phyloP scores from a whole-genome alignment of 2,329 filamentous ascomycete species.

The Nothophoma quercina region DNA sequence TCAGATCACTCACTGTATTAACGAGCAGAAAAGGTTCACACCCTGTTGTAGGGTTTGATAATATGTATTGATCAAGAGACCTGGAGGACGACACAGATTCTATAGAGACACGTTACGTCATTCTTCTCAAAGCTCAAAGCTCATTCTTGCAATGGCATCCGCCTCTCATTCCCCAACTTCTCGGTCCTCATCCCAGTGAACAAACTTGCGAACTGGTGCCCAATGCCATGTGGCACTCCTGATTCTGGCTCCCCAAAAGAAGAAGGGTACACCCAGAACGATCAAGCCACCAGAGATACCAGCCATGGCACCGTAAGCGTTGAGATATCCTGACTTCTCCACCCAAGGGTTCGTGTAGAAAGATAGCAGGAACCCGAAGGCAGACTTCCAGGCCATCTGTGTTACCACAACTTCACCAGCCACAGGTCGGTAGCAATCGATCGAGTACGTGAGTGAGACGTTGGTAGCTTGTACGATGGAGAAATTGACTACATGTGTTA shows the following conservation, averaged over 20 bases:
- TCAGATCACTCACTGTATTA: neutral
- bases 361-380: conserved; percentile 65
- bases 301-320: conserved; percentile 65
- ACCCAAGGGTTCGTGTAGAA: conserved; percentile 70
- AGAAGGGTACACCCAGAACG: conserved; percentile 59
- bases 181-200: conserved; percentile 62
- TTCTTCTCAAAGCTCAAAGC: neutral
- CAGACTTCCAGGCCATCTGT: conserved; percentile 63
- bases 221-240: conserved; percentile 59
- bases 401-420: conserved; percentile 64
- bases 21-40: no score
- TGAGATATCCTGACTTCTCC: conserved; percentile 56
- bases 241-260: conserved; percentile 60
- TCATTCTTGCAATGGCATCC: neutral
- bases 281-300: conserved; percentile 58
- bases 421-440: conserved; percentile 65
- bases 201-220: conserved; percentile 53
- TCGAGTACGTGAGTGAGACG: conserved; percentile 64
- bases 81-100: no score
- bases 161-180: conserved; percentile 58
- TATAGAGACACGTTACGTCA: neutral
- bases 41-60: neutral
- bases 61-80: neutral
- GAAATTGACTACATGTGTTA: conserved; percentile 57
- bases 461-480: conserved; percentile 65